These are phyloP conservation scores for Oryza meyeriana DNA, from an alignment of 176 grass and related monocot species.

Conservation along the genomic window DNA sequence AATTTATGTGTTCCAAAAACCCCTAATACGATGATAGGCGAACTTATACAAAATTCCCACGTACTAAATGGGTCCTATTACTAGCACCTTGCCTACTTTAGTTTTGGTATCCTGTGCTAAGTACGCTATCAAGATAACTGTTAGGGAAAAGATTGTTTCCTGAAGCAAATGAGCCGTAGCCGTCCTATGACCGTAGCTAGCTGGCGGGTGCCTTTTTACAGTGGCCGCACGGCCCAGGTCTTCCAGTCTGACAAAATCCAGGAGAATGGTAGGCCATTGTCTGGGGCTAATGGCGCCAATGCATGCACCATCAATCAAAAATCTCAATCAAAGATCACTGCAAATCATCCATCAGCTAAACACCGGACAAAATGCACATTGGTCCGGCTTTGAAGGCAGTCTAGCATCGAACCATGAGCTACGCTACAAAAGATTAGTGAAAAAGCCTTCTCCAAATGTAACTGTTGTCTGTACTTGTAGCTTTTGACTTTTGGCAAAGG, in stretches of 20 bases:
- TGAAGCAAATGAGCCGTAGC: neutral
- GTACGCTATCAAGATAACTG: neutral
- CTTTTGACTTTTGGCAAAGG: neutral
- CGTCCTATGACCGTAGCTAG: neutral
- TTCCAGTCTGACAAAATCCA: neutral
- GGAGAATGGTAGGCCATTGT: neutral
- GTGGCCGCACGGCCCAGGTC: neutral
- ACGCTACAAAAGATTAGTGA: neutral
- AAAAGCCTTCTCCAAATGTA: neutral
- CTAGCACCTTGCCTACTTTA: neutral
- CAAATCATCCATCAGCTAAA: neutral
- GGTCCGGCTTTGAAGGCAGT: neutral
- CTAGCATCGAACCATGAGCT: neutral
- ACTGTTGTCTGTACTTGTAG: neutral
- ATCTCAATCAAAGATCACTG: neutral
- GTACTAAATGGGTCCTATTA: neutral
- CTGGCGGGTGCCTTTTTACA: neutral
- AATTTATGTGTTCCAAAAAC: neutral
- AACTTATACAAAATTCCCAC: neutral
- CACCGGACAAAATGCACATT: neutral
- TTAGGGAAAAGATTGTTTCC: neutral
- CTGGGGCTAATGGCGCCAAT: neutral
- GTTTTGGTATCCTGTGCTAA: neutral
- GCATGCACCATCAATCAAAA: neutral
- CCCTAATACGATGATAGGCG: no score